These are phyloP conservation scores for Cicer yamashitae DNA, from an alignment of 306 rosid species.

Conservation along the genomic window DNA sequence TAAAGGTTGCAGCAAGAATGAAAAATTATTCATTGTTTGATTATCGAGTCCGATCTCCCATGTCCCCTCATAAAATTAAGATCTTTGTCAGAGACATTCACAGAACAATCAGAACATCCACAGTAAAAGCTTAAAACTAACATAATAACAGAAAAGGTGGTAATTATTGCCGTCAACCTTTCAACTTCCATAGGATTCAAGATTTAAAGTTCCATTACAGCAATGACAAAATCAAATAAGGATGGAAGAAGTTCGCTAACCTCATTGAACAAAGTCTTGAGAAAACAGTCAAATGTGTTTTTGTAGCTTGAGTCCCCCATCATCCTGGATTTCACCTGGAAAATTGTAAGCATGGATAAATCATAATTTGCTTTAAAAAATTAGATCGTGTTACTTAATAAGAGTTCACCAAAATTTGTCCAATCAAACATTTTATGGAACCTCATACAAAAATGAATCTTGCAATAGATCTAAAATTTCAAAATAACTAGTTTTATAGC, in stretches of 20 bases:
- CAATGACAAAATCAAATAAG: constrained; percentile 35
- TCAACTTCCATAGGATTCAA: constrained; percentile 17
- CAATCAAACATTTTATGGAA: constrained; percentile 42
- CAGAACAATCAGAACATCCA: constrained; percentile 17
- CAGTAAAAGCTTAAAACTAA: constrained; percentile 21
- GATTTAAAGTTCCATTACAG: constrained; percentile 32
- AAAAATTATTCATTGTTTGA: background rate
- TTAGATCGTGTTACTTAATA: constrained; percentile 39
- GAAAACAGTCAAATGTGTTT: constrained; percentile 84
- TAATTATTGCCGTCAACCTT: background rate
- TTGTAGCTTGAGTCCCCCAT: constrained; percentile 97
- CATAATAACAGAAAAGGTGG: constrained; percentile 4
- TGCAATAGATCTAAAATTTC: constrained; percentile 21
- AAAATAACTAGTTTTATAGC: constrained; percentile 13
- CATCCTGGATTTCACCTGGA: constrained; percentile 97
- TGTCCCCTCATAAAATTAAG: constrained; percentile 9
- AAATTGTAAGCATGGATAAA: constrained; percentile 47
- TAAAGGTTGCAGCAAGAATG: background rate
- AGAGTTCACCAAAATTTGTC: constrained; percentile 45
- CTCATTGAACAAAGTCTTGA: constrained; percentile 86
- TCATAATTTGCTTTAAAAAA: constrained; percentile 45
- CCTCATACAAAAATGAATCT: constrained; percentile 39
- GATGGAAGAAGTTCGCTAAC: constrained; percentile 55
- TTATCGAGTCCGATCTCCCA: background rate
- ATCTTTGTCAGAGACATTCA: constrained; percentile 14